Conservation (phyloP, 306 rosid genomes). For the Corylus heterophylla region DNA sequence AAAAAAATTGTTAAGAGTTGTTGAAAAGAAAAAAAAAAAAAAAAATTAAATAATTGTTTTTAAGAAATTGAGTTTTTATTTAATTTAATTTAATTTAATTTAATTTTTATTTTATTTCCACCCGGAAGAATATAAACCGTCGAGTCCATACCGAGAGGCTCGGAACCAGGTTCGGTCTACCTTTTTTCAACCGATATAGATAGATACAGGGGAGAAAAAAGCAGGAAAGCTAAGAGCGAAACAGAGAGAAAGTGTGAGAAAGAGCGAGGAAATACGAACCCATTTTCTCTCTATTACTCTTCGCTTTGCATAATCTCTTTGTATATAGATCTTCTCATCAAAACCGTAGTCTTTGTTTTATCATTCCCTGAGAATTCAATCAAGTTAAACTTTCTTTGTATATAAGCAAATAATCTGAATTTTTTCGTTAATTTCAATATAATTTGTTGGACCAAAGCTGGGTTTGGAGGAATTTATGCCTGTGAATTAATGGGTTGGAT, state of each 20-base stretch:
- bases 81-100: no score
- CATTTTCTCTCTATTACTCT: conserved; percentile 33
- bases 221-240: conserved; percentile 15
- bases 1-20: background rate
- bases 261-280: conserved; percentile 21
- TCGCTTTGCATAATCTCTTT: conserved; percentile 26
- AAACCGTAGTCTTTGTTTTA: conserved; percentile 25
- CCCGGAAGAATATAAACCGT: conserved; percentile 45
- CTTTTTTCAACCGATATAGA: conserved; percentile 48
- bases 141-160: conserved; percentile 57
- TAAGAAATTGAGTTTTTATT: background rate
- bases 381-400: background rate
- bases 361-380: conserved; percentile 28
- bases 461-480: conserved; percentile 5
- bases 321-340: conserved; percentile 19
- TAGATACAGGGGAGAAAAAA: conserved; percentile 34
- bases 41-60: background rate
- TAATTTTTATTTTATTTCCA: background rate
- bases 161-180: conserved; percentile 78
- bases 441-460: conserved; percentile 3
- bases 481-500: conserved; percentile 19
- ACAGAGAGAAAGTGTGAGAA: conserved; percentile 35
- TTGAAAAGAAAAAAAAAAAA: background rate
- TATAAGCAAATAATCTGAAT: background rate
- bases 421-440: background rate